These are phyloP conservation scores for Saccharomycopsis crataegensis DNA, from an alignment of 1,139 yeast genomes.

Conservation along the genomic window DNA sequence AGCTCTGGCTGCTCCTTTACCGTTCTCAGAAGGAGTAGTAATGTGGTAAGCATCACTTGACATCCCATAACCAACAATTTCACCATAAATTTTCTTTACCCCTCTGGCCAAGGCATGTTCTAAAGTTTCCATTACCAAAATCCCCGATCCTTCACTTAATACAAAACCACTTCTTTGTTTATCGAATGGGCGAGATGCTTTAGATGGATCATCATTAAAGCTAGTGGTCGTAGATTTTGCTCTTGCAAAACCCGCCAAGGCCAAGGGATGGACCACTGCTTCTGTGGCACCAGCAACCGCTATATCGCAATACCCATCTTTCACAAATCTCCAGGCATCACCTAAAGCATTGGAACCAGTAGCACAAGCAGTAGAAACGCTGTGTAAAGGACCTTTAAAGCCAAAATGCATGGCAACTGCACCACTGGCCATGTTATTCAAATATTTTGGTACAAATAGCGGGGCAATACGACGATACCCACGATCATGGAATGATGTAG, in stretches of 20 bases:
- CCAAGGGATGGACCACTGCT: constrained; percentile 77
- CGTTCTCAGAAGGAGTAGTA: constrained; percentile 80
- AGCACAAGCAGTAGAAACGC: constrained; percentile 94
- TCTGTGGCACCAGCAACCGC: constrained; percentile 95
- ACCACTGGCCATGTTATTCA: constrained; percentile 94
- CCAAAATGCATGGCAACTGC: constrained; percentile 74
- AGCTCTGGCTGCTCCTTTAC: constrained; percentile 78
- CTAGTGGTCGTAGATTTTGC: constrained; percentile 73
- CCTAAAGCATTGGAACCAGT: constrained; percentile 94
- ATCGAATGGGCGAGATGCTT: constrained; percentile 88
- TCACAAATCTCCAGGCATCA: constrained; percentile 78
- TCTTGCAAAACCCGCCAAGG: constrained; percentile 86
- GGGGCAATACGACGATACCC: constrained; percentile 81
- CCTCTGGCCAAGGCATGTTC: constrained; percentile 69
- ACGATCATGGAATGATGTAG: constrained; percentile 38
- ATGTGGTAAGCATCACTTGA: constrained; percentile 92
- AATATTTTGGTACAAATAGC: constrained; percentile 70
- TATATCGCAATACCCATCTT: constrained; percentile 72
- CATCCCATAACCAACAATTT: constrained; percentile 78
- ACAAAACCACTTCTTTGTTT: constrained; percentile 76
- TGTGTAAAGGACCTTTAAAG: constrained; percentile 77
- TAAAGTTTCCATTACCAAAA: constrained; percentile 65
- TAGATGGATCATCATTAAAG: constrained; percentile 51
- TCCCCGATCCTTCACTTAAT: constrained; percentile 88
- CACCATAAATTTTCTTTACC: constrained; percentile 63